Conservation (phyloP, 2,329 filamentous ascomycete genomes). For the Monilinia aucupariae region DNA sequence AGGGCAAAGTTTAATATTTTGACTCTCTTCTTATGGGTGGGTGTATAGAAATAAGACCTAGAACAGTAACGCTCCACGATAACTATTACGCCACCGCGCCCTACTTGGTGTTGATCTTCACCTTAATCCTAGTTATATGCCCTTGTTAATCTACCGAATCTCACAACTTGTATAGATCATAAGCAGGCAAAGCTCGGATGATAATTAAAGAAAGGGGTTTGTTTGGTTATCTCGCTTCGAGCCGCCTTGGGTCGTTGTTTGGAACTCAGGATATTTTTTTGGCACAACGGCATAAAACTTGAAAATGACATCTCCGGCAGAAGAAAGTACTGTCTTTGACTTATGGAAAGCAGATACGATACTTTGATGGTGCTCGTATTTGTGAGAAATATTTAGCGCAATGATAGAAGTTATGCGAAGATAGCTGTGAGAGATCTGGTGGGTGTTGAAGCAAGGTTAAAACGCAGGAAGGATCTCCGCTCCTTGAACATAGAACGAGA, state of each 20-base stretch:
- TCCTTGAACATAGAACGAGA: not conserved
- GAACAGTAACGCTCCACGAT: no score
- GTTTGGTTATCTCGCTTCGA: not conserved
- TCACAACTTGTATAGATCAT: not conserved
- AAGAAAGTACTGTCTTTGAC: accelerated
- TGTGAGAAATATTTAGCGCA: not conserved
- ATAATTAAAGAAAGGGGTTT: not conserved
- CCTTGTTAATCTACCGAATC: no score
- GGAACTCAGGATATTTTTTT: not conserved
- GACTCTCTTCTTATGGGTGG: not conserved
- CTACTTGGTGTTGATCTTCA: no score
- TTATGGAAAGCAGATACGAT: no score
- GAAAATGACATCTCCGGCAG: not conserved
- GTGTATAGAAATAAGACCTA: no score
- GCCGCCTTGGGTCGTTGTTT: not conserved
- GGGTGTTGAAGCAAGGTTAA: no score
- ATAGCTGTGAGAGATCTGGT: accelerated
- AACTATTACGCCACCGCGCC: no score
- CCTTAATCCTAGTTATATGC: no score
- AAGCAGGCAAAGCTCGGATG: not conserved
- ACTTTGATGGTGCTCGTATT: accelerated
- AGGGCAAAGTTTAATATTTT: not conserved
- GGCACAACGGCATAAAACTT: not conserved
- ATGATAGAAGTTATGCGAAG: no score
- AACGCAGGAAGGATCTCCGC: not conserved